Percentiles rank a stretch among this genome's conserved stretches.
phyloP scores from a whole-genome alignment of 2,329 filamentous ascomycete species.

The Fusarium torulosum region DNA sequence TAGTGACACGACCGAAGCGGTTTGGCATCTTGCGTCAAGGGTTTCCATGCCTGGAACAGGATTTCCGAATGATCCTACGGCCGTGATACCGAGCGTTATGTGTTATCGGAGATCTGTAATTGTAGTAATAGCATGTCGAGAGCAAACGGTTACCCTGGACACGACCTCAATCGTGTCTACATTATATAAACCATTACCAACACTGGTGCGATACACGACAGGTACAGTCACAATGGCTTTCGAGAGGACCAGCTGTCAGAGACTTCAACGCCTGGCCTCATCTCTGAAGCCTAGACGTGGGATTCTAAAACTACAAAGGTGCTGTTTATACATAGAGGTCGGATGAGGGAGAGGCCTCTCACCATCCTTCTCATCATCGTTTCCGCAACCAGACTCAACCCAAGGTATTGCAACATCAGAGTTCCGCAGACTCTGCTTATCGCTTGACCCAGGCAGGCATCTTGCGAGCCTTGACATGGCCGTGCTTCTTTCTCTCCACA shows the following conservation, averaged over 20 bases:
- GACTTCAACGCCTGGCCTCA: constrained; percentile 22
- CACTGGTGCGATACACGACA: neutral
- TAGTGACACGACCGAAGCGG: constrained; percentile 11
- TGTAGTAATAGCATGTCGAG: neutral
- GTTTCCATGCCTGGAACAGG: constrained; percentile 34
- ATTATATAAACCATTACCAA: neutral
- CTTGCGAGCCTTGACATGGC: constrained; percentile 96
- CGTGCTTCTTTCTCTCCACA: constrained; percentile 98
- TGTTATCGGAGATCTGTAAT: constrained; percentile 11
- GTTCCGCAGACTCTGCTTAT: constrained; percentile 53
- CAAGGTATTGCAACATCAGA: constrained; percentile 28
- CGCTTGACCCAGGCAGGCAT: constrained; percentile 98
- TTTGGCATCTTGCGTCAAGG: constrained; percentile 28
- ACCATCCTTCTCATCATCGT: constrained; percentile 38
- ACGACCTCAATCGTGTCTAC: neutral
- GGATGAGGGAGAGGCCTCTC: constrained; percentile 31
- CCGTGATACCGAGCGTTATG: constrained; percentile 10
- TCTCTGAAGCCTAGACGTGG: constrained; percentile 29
- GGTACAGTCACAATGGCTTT: constrained; percentile 5
- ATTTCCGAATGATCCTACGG: constrained; percentile 18
- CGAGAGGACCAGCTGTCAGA: constrained; percentile 19
- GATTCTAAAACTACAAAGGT: constrained; percentile 48
- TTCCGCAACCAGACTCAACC: constrained; percentile 32
- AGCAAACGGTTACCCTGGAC: neutral
- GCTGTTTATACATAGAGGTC: constrained; percentile 46